Evolutionary conservation across 495 filamentous ascomycete species (phyloP).

Genomic region (Tuber melanosporum): DNA sequence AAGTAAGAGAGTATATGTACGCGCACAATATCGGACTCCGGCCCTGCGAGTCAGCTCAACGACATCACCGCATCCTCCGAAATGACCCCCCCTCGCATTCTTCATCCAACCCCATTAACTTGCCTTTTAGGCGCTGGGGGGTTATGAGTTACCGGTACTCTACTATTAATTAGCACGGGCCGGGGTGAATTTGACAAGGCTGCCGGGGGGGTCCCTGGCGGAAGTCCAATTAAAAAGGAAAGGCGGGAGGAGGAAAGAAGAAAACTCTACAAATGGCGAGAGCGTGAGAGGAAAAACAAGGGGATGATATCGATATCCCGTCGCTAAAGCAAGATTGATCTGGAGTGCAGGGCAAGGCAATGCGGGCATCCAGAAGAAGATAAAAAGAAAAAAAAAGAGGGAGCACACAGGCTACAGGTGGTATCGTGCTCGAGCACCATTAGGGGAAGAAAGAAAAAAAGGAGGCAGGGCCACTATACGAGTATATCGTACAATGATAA

Average conservation of each 20-base stretch:
- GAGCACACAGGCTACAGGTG: background rate
- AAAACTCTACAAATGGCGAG: background rate
- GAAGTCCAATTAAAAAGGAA: slow-evolving; percentile 32
- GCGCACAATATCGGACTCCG: background rate
- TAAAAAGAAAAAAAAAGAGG: background rate
- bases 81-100: slow-evolving; percentile 15
- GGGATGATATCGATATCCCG: slow-evolving; percentile 24
- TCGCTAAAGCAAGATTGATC: slow-evolving; percentile 34
- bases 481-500: background rate
- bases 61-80: slow-evolving; percentile 19
- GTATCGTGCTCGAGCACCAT: background rate
- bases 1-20: background rate
- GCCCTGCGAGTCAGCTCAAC: background rate
- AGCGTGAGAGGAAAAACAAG: background rate
- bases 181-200: slow-evolving; percentile 32
- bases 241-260: background rate
- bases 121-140: slow-evolving; percentile 22
- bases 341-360: slow-evolving; percentile 27
- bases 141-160: slow-evolving; percentile 13
- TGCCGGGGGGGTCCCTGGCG: slow-evolving; percentile 24
- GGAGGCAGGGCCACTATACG: background rate
- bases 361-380: slow-evolving; percentile 1
- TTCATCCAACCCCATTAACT: background rate
- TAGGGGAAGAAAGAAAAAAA: background rate
- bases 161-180: slow-evolving; percentile 30